A percentile compares a stretch with the other conserved stretches of the same genome.
These are phyloP conservation scores for Tolypocladium pustulatum DNA, from an alignment of 2,329 filamentous ascomycete genomes.

Conservation along the genomic window DNA sequence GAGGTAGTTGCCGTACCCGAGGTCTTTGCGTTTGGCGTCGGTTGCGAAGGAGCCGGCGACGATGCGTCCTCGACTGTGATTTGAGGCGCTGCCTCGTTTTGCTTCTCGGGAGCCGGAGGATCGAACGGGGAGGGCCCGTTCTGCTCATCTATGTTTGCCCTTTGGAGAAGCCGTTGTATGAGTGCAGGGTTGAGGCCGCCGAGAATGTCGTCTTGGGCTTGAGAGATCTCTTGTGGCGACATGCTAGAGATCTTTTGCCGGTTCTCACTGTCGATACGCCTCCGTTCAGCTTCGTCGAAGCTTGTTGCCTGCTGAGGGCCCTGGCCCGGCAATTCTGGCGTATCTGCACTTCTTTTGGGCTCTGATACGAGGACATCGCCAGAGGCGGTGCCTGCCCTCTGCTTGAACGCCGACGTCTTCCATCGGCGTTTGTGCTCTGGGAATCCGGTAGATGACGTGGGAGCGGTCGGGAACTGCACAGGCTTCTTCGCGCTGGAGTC, in stretches of 20 bases:
- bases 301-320: constrained; percentile 3
- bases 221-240: constrained; percentile 71
- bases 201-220: constrained; percentile 72
- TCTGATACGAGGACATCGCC: constrained; percentile 3
- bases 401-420: constrained; percentile 69
- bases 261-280: constrained; percentile 76
- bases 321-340: neutral
- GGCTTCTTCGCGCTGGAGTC: constrained; percentile 47
- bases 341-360: neutral
- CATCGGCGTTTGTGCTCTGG: constrained; percentile 77
- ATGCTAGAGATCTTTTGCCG: constrained; percentile 61
- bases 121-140: constrained; percentile 34
- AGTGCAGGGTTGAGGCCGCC: constrained; percentile 64
- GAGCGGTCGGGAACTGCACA: constrained; percentile 43
- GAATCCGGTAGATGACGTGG: constrained; percentile 54
- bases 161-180: constrained; percentile 64
- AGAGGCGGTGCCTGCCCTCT: constrained; percentile 14
- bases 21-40: constrained; percentile 1
- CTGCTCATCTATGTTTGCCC: constrained; percentile 63
- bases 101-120: constrained; percentile 10
- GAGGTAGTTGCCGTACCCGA: constrained; percentile 1
- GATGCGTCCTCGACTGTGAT: constrained; percentile 24
- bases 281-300: constrained; percentile 48
- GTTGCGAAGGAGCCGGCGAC: constrained; percentile 9
- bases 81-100: constrained; percentile 12